Percentiles rank a stretch among this genome's conserved stretches.
Evolutionary conservation across 129 eudicot species (phyloP).

Genomic region (Tagetes erecta): DNA sequence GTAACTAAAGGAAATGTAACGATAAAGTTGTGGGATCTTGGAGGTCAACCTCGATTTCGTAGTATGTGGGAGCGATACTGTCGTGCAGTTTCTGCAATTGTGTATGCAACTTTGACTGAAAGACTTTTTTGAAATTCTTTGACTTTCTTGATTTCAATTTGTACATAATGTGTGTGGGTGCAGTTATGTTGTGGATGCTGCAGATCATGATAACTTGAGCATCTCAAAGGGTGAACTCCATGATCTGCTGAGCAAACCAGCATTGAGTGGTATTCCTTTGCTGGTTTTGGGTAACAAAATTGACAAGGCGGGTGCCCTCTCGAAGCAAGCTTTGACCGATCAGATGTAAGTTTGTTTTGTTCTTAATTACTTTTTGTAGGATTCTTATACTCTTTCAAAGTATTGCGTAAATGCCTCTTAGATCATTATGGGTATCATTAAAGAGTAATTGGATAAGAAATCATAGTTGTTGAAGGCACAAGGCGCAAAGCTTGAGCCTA

Average conservation of each 20-base stretch:
- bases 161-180: background rate
- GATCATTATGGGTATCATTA: background rate
- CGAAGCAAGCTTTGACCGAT: constrained; percentile 88
- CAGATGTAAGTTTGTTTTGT: constrained; percentile 59
- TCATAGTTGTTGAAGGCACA: no score
- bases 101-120: constrained; percentile 49
- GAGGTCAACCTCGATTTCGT: constrained; percentile 98
- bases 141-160: background rate
- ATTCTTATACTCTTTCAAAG: background rate
- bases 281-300: constrained; percentile 94
- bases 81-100: constrained; percentile 98
- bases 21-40: constrained; percentile 99
- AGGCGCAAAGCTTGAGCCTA: no score
- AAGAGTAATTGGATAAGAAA: background rate
- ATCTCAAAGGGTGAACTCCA: constrained; percentile 89
- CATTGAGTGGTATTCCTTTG: constrained; percentile 85
- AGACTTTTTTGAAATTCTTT: background rate
- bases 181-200: constrained; percentile 99
- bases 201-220: constrained; percentile 93
- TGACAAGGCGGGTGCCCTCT: constrained; percentile 87
- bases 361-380: background rate
- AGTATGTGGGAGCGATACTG: constrained; percentile 99
- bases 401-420: background rate
- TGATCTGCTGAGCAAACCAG: constrained; percentile 84
- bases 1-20: constrained; percentile 98